Conservation (phyloP, 176 grass and related monocot genomes). For the Cenchrus fungigraminus region DNA sequence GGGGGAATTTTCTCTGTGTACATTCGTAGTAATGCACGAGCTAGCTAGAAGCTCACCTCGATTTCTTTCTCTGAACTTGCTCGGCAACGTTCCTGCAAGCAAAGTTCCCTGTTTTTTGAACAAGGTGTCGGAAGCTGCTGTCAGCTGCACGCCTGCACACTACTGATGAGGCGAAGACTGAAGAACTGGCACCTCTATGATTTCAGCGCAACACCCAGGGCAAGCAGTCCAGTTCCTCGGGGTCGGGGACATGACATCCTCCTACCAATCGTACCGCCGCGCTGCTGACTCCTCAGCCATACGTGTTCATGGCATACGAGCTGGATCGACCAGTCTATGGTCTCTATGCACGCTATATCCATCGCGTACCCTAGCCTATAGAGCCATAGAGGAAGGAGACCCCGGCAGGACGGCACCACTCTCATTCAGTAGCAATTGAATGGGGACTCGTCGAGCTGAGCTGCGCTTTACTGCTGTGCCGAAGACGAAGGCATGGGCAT, state of each 20-base stretch:
- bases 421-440: background rate
- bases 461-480: background rate
- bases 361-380: background rate
- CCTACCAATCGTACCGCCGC: background rate
- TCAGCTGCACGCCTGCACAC: background rate
- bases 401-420: background rate
- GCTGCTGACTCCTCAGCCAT: background rate
- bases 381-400: background rate
- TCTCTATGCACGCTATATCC: background rate
- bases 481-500: background rate
- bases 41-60: background rate
- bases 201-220: conserved; percentile 2
- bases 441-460: background rate
- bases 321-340: background rate
- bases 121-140: background rate
- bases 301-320: background rate
- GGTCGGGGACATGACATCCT: background rate
- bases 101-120: background rate
- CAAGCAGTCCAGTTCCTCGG: background rate
- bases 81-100: background rate
- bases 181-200: conserved; percentile 3
- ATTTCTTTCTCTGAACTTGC: background rate
- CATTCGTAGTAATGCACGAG: background rate
- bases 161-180: conserved; percentile 8
- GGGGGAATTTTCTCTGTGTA: no score